Evolutionary conservation across 2,329 filamentous ascomycete species (phyloP).

Genomic region (Sporothrix brunneoviolacea): DNA sequence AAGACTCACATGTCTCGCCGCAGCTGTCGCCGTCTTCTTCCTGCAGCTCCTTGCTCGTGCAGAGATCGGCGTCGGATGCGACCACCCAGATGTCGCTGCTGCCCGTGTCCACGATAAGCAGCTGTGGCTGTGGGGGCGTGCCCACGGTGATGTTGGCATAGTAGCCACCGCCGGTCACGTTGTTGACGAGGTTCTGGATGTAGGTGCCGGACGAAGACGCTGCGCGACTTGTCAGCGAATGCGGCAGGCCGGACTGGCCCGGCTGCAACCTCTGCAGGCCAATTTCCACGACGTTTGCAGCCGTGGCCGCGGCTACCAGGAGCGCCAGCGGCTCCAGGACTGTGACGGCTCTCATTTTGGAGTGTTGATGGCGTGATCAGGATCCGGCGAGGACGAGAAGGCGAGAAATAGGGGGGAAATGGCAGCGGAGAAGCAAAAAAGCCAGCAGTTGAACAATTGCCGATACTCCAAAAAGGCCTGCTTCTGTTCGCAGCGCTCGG

Average conservation of each 20-base stretch:
- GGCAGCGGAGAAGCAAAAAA: too few relatives aligned
- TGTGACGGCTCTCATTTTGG: not conserved
- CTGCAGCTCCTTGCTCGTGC: conserved; percentile 31
- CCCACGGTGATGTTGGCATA: conserved; percentile 52
- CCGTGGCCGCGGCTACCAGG: conserved; percentile 8
- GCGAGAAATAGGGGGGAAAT: too few relatives aligned
- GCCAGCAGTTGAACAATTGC: too few relatives aligned
- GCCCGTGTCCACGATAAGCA: conserved; percentile 55
- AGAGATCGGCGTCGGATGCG: conserved; percentile 32
- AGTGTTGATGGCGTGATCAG: not conserved
- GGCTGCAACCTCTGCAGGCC: conserved; percentile 16
- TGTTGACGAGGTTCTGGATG: conserved; percentile 42
- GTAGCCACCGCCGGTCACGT: conserved; percentile 48
- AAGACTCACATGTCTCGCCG: conserved; percentile 33
- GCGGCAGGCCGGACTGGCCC: conserved; percentile 15
- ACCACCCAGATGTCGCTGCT: conserved; percentile 58
- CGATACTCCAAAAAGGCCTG: too few relatives aligned
- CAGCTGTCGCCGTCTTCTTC: conserved; percentile 28
- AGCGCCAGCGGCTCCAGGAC: conserved; percentile 4
- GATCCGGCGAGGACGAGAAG: not conserved
- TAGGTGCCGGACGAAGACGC: conserved; percentile 22
- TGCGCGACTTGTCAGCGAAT: conserved; percentile 18
- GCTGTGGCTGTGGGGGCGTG: conserved; percentile 49
- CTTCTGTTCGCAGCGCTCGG: too few relatives aligned
- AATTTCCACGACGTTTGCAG: conserved; percentile 18